phyloP scores from a whole-genome alignment of 345 rosid species.

The Lepidium sativum region DNA sequence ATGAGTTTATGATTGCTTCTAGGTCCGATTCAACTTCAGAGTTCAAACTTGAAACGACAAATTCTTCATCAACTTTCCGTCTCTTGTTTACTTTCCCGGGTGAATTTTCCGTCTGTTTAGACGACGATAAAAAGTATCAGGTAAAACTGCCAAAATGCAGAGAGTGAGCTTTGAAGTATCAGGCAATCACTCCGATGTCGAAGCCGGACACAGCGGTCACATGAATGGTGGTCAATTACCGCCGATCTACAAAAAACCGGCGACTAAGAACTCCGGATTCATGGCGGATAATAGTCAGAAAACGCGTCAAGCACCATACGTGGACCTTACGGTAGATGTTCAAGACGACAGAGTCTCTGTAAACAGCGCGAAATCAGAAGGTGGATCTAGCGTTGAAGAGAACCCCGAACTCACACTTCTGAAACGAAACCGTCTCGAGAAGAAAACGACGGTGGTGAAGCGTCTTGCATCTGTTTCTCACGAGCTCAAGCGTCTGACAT shows the following conservation, averaged over 20 bases:
- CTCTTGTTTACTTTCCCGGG: neutral
- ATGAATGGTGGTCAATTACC: constrained; percentile 45
- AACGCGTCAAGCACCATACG: constrained; percentile 13
- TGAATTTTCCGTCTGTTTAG: neutral
- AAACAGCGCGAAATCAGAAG: constrained; percentile 29
- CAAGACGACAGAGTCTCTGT: constrained; percentile 34
- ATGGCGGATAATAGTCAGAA: constrained; percentile 13
- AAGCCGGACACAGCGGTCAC: constrained; percentile 35
- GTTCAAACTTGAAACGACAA: neutral
- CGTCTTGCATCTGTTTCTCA: constrained; percentile 54
- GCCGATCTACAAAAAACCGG: constrained; percentile 33
- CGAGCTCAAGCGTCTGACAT: constrained; percentile 49
- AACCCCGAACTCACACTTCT: constrained; percentile 36
- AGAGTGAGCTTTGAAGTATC: constrained; percentile 31
- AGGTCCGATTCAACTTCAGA: neutral
- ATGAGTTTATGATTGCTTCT: neutral
- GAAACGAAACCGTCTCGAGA: constrained; percentile 43
- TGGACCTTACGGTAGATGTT: constrained; percentile 34
- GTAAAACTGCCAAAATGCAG: constrained; percentile 3
- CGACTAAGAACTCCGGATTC: constrained; percentile 29
- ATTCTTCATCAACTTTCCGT: neutral
- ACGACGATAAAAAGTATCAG: neutral
- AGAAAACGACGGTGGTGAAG: constrained; percentile 37
- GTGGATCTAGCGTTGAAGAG: constrained; percentile 28
- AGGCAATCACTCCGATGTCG: constrained; percentile 37